phyloP scores from a whole-genome alignment of 2,329 filamentous ascomycete species.

The Lecanoromycetidae sp. region DNA sequence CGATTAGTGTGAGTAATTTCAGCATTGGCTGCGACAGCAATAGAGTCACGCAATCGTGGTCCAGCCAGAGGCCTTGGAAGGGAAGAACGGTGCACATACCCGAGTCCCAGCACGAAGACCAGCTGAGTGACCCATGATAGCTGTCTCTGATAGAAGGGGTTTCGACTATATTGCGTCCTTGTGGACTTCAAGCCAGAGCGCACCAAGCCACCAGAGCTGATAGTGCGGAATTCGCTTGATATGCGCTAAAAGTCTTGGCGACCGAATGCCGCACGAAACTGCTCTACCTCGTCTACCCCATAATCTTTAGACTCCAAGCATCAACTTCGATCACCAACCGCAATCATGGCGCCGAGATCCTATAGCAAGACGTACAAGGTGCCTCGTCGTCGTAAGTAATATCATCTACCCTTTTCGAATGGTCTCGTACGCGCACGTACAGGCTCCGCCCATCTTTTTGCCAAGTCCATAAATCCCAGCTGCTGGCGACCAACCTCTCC shows the following conservation, averaged over 20 bases:
- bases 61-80: too few relatives aligned
- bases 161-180: too few relatives aligned
- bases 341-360: conserved; percentile 38
- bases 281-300: too few relatives aligned
- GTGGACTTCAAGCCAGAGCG: too few relatives aligned
- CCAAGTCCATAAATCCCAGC: not conserved
- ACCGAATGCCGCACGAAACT: too few relatives aligned
- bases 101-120: conserved; percentile 80
- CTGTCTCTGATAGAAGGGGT: too few relatives aligned
- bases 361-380: conserved; percentile 99
- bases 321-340: conserved; percentile 12
- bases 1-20: conserved; percentile 6
- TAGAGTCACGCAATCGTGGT: too few relatives aligned
- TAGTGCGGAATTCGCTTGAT: not conserved
- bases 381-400: conserved; percentile 63
- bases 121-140: conserved; percentile 74
- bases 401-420: conserved; percentile 7
- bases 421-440: too few relatives aligned
- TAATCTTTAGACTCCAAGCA: too few relatives aligned
- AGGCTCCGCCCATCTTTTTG: too few relatives aligned
- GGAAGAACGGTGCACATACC: conserved; percentile 41
- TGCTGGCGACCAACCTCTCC: not conserved
- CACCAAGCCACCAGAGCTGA: too few relatives aligned
- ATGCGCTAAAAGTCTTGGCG: conserved; percentile 2
- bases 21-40: not conserved